Percentiles rank a stretch among this genome's conserved stretches.
phyloP scores from a whole-genome alignment of 495 filamentous ascomycete species.

The Podospora conica region DNA sequence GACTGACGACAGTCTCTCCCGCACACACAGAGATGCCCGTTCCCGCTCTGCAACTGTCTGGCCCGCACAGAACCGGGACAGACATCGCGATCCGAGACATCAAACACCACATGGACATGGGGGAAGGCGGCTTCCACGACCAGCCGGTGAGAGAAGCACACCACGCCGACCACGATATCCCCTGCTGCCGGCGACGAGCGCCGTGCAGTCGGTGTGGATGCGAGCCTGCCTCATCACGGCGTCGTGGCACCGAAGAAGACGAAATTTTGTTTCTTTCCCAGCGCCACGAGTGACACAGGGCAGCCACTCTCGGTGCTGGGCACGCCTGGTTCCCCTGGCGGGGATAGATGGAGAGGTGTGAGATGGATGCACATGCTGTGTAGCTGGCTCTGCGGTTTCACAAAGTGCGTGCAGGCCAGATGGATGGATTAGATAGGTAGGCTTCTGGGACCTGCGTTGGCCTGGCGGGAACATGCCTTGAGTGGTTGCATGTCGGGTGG shows the following conservation, averaged over 20 bases:
- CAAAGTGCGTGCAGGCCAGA: background rate
- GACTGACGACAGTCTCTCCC: background rate
- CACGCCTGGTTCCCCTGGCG: background rate
- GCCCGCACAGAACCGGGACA: background rate
- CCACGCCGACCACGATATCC: background rate
- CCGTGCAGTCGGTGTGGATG: background rate
- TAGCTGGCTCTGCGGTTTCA: background rate
- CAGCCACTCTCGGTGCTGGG: background rate
- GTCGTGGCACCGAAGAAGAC: background rate
- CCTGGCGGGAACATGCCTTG: conserved; percentile 4
- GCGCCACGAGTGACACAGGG: background rate
- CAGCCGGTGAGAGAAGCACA: background rate
- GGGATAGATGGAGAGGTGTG: background rate
- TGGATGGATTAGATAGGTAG: background rate
- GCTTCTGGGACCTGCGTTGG: conserved; percentile 6
- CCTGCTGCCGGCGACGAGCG: background rate
- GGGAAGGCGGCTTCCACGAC: background rate
- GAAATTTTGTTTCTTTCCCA: too few species aligned
- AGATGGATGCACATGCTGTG: background rate
- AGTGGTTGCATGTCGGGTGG: conserved; percentile 10
- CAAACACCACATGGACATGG: background rate
- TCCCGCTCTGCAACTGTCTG: background rate
- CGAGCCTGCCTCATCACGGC: background rate
- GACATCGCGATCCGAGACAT: background rate
- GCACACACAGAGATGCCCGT: background rate